Conservation (phyloP, 495 filamentous ascomycete species). For the Glonium stellatum region DNA sequence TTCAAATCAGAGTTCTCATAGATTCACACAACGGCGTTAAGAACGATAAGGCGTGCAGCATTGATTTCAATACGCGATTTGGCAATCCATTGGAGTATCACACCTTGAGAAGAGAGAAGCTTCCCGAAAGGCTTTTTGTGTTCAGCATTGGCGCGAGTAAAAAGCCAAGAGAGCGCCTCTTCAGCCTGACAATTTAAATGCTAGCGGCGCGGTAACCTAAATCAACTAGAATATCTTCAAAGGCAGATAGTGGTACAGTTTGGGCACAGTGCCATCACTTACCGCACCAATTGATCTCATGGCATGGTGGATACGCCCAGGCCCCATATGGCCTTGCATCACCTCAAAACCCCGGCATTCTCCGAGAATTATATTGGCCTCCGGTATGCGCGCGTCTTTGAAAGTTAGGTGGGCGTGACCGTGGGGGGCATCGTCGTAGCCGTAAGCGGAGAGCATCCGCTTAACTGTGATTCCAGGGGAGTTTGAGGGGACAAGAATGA, state of each 20-base stretch:
- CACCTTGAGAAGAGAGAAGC: slow-evolving; percentile 70
- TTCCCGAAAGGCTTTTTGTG: slow-evolving; percentile 80
- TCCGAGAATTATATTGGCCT: slow-evolving; percentile 71
- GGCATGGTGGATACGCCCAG: slow-evolving; percentile 88
- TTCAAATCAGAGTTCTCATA: no score
- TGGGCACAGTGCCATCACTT: no score
- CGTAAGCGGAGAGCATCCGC: slow-evolving; percentile 83
- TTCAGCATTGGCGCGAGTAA: slow-evolving; percentile 82
- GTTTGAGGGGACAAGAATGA: slow-evolving; percentile 72
- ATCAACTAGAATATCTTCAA: no score
- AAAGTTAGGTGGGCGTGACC: slow-evolving; percentile 84
- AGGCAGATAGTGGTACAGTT: no score
- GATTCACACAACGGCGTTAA: no score
- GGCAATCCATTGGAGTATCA: slow-evolving; percentile 90
- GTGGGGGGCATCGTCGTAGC: slow-evolving; percentile 91
- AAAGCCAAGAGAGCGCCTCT: slow-evolving; percentile 78
- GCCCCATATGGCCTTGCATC: slow-evolving; percentile 86
- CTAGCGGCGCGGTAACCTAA: no score
- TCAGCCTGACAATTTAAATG: slow-evolving; percentile 52
- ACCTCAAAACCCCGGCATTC: slow-evolving; percentile 94
- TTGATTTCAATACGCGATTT: slow-evolving; percentile 86
- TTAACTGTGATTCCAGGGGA: slow-evolving; percentile 72
- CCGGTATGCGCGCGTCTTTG: slow-evolving; percentile 74
- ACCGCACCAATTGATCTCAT: slow-evolving; percentile 82
- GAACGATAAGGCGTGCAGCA: slow-evolving; percentile 72